Conservation (phyloP, 108 stramenopile species). For the Aurantiochytrium sp. region DNA sequence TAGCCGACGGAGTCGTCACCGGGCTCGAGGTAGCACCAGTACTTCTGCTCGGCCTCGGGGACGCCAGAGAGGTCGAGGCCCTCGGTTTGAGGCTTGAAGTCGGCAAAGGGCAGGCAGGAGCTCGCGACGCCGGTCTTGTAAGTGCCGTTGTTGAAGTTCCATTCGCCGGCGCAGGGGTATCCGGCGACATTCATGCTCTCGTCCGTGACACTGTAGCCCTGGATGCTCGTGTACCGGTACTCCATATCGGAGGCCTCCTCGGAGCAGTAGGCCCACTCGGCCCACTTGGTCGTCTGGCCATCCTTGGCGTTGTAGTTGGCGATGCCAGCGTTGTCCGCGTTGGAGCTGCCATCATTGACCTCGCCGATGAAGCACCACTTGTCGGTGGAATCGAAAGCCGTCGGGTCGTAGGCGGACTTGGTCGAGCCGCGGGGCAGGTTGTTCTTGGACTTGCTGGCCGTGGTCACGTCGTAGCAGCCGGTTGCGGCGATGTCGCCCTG, state of each 20-base stretch:
- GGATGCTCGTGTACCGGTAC: background rate
- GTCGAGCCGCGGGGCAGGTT: background rate
- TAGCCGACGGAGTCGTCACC: background rate
- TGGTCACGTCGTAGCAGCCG: background rate
- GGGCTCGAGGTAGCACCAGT: conserved; percentile 7
- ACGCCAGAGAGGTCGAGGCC: background rate
- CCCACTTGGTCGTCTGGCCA: background rate
- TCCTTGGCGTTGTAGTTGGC: background rate
- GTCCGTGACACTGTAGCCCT: background rate
- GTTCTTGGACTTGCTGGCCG: background rate
- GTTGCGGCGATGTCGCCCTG: background rate
- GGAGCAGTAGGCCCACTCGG: background rate
- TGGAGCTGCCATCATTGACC: background rate
- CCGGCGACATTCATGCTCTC: background rate
- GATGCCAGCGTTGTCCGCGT: background rate
- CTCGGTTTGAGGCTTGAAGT: background rate
- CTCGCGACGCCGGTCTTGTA: background rate
- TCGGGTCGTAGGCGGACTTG: background rate
- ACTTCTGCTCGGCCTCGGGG: background rate
- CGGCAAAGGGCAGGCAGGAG: background rate
- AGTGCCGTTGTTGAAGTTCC: background rate
- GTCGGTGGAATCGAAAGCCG: background rate
- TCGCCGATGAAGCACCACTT: background rate
- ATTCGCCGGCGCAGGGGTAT: background rate
- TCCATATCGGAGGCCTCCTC: background rate